Conservation (phyloP, 768 basidiomycete species). For the Pleurotus salmoneostramineus region DNA sequence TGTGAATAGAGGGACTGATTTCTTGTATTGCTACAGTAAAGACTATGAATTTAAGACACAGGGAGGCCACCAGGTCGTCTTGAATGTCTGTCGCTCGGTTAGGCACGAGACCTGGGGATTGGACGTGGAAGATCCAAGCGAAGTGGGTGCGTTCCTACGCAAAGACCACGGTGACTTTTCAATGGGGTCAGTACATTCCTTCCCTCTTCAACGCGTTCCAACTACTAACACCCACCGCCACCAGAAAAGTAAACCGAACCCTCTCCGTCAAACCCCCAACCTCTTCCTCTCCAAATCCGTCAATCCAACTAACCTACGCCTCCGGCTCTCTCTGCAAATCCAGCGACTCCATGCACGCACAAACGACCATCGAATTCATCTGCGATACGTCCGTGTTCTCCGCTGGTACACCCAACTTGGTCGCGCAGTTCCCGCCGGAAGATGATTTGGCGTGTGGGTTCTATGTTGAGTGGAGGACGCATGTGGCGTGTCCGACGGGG, state of each 20-base stretch:
- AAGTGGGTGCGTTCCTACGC: conserved; percentile 62
- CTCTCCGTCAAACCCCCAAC: conserved; percentile 33
- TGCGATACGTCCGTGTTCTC: conserved; percentile 67
- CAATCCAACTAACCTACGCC: conserved; percentile 48
- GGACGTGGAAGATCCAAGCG: conserved; percentile 43
- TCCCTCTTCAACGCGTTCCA: not conserved
- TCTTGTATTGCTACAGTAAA: conserved; percentile 37
- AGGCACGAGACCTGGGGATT: conserved; percentile 55
- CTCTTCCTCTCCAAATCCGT: conserved; percentile 31
- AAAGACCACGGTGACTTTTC: conserved; percentile 65
- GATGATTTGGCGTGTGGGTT: conserved; percentile 71
- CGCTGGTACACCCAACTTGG: conserved; percentile 47
- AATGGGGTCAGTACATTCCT: conserved; percentile 49
- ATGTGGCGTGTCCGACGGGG: conserved; percentile 75
- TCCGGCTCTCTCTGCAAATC: conserved; percentile 54
- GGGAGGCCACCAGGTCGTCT: conserved; percentile 39
- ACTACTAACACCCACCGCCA: no score
- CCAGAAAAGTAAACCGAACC: conserved; percentile 53
- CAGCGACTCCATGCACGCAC: conserved; percentile 39
- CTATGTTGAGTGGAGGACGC: conserved; percentile 81
- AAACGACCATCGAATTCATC: conserved; percentile 70
- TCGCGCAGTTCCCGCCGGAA: conserved; percentile 67
- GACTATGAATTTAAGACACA: conserved; percentile 57
- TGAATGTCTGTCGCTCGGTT: conserved; percentile 65
- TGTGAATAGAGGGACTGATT: conserved; percentile 6